A percentile compares a stretch with the other conserved stretches of the same genome.
phyloP scores from a whole-genome alignment of 2,329 filamentous ascomycete genomes.

The Moelleriella libera region DNA sequence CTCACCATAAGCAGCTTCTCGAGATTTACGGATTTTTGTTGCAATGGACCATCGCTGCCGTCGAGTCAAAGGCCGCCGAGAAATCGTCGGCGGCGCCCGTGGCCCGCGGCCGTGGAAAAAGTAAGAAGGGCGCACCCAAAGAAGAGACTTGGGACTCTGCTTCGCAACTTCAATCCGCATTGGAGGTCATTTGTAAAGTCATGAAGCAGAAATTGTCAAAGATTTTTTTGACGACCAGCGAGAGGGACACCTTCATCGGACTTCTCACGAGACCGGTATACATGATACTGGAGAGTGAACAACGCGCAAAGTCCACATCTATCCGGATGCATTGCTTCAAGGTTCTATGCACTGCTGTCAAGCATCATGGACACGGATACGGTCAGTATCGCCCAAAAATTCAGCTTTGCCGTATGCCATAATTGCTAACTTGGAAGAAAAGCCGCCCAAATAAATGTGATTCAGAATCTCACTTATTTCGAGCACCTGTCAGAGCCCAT shows the following conservation, averaged over 20 bases:
- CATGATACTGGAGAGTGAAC: constrained; percentile 85
- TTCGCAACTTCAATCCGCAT: constrained; percentile 69
- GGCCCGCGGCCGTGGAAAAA: constrained; percentile 59
- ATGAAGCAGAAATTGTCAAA: constrained; percentile 82
- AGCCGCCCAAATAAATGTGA: constrained; percentile 95
- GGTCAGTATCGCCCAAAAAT: constrained; percentile 35
- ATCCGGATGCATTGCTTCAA: constrained; percentile 97
- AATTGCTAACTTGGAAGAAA: not conserved
- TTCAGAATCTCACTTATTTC: constrained; percentile 95
- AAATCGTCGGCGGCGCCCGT: constrained; percentile 58
- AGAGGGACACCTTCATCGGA: constrained; percentile 87
- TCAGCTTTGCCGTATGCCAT: not conserved
- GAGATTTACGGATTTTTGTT: constrained; percentile 90
- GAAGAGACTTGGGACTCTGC: constrained; percentile 82
- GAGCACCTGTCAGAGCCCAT: constrained; percentile 98
- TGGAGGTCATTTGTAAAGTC: constrained; percentile 93
- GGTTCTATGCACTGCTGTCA: constrained; percentile 88
- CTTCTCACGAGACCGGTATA: constrained; percentile 89
- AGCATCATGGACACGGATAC: constrained; percentile 94
- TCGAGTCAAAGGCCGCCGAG: constrained; percentile 86
- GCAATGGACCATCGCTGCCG: constrained; percentile 90
- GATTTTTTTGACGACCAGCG: constrained; percentile 91
- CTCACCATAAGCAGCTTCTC: constrained; percentile 79
- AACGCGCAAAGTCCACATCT: constrained; percentile 72
- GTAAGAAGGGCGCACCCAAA: constrained; percentile 65